Conservation (phyloP, 352 stramenopile species). For the Pythium apleroticum region DNA sequence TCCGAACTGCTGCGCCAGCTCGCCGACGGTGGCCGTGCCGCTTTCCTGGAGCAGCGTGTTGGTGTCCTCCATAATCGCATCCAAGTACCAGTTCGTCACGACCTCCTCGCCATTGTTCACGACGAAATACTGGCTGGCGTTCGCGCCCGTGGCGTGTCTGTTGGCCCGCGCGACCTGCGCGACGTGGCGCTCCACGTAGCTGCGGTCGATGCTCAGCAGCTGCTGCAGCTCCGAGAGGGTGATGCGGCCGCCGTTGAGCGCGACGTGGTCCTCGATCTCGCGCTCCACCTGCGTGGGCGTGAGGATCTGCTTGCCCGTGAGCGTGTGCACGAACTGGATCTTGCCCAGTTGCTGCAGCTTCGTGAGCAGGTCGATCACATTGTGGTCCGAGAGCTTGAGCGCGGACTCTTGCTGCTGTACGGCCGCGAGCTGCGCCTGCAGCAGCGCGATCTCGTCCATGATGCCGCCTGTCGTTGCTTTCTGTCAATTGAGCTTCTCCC, state of each 20-base stretch:
- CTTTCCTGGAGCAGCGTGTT: conserved; percentile 74
- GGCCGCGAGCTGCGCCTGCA: conserved; percentile 77
- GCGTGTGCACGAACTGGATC: conserved; percentile 78
- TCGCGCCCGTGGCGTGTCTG: conserved; percentile 21
- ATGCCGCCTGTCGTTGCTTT: not conserved
- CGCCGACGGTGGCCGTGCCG: conserved; percentile 63
- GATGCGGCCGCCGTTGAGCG: conserved; percentile 61
- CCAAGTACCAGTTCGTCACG: conserved; percentile 78
- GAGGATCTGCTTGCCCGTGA: conserved; percentile 79
- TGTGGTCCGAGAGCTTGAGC: conserved; percentile 83
- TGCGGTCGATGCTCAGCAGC: conserved; percentile 69
- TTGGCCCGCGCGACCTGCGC: conserved; percentile 41
- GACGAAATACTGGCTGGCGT: conserved; percentile 48
- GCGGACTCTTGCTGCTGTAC: conserved; percentile 77
- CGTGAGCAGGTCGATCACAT: conserved; percentile 74
- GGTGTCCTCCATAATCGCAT: conserved; percentile 84
- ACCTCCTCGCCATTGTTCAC: conserved; percentile 80
- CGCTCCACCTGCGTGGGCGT: conserved; percentile 69
- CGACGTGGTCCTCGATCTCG: conserved; percentile 74
- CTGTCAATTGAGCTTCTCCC: conserved; percentile 4
- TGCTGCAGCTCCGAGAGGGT: conserved; percentile 68
- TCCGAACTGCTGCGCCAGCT: conserved; percentile 77
- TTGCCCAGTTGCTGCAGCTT: conserved; percentile 78
- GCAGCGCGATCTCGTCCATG: conserved; percentile 84
- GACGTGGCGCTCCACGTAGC: conserved; percentile 65